A percentile compares a stretch with the other conserved stretches of the same genome.
These are phyloP conservation scores for Geranium brycei DNA, from an alignment of 345 rosid species.

Conservation along the genomic window DNA sequence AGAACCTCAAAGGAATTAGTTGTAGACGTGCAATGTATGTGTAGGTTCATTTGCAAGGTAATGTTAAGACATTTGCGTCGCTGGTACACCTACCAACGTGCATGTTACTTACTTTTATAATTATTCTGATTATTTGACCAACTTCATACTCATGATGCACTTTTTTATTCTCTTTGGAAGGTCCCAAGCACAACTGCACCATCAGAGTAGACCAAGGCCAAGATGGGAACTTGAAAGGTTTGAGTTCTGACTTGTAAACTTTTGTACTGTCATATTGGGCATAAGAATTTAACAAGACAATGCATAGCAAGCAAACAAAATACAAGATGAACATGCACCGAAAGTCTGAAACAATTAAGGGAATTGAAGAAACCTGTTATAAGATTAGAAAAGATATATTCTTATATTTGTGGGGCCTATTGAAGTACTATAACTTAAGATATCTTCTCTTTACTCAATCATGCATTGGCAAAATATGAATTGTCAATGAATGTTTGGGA, in stretches of 20 bases:
- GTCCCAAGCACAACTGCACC: no score
- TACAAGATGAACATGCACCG: neutral
- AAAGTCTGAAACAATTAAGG: neutral
- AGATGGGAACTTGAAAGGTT: neutral
- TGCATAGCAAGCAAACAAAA: neutral
- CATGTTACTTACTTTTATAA: no score
- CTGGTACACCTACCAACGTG: no score
- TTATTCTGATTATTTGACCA: neutral
- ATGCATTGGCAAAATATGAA: neutral
- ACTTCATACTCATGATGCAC: neutral
- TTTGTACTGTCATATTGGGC: neutral
- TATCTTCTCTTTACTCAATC: neutral
- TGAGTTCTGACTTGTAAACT: neutral
- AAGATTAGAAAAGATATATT: no score
- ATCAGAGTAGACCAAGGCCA: neutral
- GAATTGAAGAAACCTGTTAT: neutral
- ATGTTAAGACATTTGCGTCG: neutral
- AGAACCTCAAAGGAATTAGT: neutral
- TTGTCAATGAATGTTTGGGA: neutral
- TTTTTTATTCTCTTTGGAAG: neutral
- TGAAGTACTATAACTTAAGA: neutral
- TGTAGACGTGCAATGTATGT: neutral
- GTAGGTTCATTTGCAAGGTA: neutral
- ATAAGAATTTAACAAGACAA: neutral
- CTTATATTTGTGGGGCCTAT: neutral